These are phyloP conservation scores for Tephrocybe sp. DNA, from an alignment of 768 basidiomycete genomes.

Conservation along the genomic window DNA sequence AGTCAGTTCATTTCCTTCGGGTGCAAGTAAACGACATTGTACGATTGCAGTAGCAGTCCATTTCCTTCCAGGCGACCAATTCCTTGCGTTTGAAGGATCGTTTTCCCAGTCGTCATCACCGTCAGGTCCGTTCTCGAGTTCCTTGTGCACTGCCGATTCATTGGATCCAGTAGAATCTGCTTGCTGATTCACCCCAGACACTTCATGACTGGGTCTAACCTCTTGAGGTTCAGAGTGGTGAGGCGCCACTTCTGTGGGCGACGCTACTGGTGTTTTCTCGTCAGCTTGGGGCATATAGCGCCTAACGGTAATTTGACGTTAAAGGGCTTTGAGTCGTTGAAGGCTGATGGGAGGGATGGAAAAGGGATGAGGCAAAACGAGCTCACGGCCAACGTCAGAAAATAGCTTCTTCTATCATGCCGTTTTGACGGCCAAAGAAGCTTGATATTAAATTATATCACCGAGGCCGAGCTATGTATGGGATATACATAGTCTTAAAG, in stretches of 20 bases:
- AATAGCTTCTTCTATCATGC: neutral
- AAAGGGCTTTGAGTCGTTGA: neutral
- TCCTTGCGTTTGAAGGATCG: slow-evolving; percentile 61
- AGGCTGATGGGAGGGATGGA: neutral
- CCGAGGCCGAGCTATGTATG: neutral
- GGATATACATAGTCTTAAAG: no score
- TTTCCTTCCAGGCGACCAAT: slow-evolving; percentile 57
- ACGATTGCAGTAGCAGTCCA: slow-evolving; percentile 57
- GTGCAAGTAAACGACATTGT: slow-evolving; percentile 20
- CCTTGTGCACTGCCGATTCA: neutral
- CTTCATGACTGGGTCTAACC: neutral
- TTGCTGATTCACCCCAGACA: neutral
- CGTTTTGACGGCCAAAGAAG: neutral
- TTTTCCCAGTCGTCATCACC: slow-evolving; percentile 57
- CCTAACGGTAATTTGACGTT: neutral
- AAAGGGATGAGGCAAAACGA: neutral
- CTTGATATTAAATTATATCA: neutral
- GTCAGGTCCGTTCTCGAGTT: slow-evolving; percentile 29
- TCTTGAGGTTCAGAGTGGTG: neutral
- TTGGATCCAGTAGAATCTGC: neutral
- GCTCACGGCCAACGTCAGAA: neutral
- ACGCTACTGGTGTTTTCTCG: neutral
- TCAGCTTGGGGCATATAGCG: neutral
- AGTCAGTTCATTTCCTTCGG: neutral
- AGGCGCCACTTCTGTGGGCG: neutral